phyloP scores from a whole-genome alignment of 345 rosid species.

The Psidium guajava region DNA sequence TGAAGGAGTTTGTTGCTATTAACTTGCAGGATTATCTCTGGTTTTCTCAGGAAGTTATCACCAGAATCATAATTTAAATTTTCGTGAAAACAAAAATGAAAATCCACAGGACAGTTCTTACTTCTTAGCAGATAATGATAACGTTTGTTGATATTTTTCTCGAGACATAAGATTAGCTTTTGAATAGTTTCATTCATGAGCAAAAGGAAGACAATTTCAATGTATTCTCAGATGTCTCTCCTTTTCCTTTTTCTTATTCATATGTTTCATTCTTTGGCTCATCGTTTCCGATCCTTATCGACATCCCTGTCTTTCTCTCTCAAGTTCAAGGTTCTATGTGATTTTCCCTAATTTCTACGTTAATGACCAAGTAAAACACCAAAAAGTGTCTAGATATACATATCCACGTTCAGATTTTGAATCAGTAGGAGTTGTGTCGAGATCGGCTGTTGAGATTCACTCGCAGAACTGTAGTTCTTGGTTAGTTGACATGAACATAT shows the following conservation, averaged over 20 bases:
- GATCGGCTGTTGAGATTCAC: background rate
- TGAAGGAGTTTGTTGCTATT: background rate
- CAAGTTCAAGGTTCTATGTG: background rate
- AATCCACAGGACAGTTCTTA: background rate
- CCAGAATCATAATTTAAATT: background rate
- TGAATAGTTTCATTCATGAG: background rate
- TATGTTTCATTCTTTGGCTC: background rate
- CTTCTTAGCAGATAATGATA: background rate
- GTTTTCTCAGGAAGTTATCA: background rate
- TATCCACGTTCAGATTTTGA: background rate
- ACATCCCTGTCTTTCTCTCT: background rate
- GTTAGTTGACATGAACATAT: background rate
- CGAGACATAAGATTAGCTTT: background rate
- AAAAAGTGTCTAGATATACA: background rate
- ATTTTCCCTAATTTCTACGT: background rate
- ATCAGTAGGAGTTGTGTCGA: background rate
- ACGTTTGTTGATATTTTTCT: background rate
- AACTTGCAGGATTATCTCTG: background rate
- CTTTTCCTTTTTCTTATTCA: background rate
- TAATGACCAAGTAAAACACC: background rate
- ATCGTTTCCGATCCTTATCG: background rate
- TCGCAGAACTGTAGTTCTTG: background rate
- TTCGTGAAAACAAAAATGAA: background rate
- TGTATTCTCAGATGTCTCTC: background rate
- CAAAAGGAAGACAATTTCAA: background rate